phyloP scores from a whole-genome alignment of 257 asterid genomes.

The Mitragyna speciosa region DNA sequence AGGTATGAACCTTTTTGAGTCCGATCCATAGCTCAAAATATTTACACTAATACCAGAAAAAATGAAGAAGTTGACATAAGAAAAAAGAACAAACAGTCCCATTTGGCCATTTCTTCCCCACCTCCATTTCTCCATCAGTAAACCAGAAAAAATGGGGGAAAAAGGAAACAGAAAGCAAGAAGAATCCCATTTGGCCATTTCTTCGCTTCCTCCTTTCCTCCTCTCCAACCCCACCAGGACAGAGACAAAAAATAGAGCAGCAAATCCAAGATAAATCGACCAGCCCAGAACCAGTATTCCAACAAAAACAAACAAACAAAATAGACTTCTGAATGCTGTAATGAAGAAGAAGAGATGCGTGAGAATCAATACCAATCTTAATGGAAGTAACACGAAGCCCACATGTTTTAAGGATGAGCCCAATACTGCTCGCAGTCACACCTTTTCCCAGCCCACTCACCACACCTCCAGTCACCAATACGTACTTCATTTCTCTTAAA shows the following conservation, averaged over 20 bases:
- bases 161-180: too few relatives aligned
- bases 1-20: conserved; percentile 2
- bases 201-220: too few relatives aligned
- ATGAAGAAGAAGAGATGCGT: not conserved
- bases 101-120: not conserved
- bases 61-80: not conserved
- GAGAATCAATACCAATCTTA: conserved; percentile 61
- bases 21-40: conserved; percentile 18
- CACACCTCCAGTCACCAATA: conserved; percentile 93
- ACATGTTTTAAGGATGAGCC: conserved; percentile 84
- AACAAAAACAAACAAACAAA: not conserved
- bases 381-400: conserved; percentile 91
- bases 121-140: not conserved
- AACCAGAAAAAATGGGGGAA: too few relatives aligned
- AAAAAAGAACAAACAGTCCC: not conserved
- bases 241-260: not conserved
- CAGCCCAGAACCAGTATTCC: not conserved
- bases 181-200: too few relatives aligned
- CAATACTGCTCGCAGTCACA: conserved; percentile 95
- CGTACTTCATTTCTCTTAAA: conserved; percentile 78
- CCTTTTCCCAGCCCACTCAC: conserved; percentile 97
- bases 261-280: not conserved
- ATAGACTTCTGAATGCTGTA: not conserved
- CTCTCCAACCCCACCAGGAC: not conserved
- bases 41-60: not conserved